Conservation (phyloP, 345 rosid species). For the Erucastrum elatum region DNA sequence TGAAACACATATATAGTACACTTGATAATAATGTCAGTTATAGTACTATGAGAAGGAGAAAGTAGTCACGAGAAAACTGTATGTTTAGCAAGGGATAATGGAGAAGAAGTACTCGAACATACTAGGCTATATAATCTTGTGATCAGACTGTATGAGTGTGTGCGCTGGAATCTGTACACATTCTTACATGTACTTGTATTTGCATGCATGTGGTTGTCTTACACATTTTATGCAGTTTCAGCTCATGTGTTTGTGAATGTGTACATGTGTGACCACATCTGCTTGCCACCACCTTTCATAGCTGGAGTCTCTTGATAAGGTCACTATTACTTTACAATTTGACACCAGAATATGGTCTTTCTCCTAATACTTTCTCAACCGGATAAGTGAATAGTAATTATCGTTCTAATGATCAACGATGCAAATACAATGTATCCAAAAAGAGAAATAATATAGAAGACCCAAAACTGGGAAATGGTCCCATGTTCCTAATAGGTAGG, state of each 20-base stretch:
- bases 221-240: conserved; percentile 29
- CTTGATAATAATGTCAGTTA: neutral
- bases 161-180: conserved; percentile 34
- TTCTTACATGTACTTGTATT: conserved; percentile 35
- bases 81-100: neutral
- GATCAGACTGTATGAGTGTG: conserved; percentile 23
- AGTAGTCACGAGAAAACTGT: conserved; percentile 38
- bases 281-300: conserved; percentile 26
- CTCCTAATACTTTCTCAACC: neutral
- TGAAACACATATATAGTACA: conserved; percentile 17
- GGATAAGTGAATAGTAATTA: neutral
- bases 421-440: conserved; percentile 13
- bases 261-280: conserved; percentile 33
- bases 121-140: conserved; percentile 12
- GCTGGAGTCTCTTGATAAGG: conserved; percentile 25
- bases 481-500: conserved; percentile 40
- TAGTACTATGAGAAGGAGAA: conserved; percentile 18
- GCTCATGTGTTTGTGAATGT: conserved; percentile 14
- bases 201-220: conserved; percentile 41
- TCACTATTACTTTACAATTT: conserved; percentile 28
- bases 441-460: conserved; percentile 23
- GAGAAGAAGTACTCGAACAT: conserved; percentile 24
- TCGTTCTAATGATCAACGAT: neutral
- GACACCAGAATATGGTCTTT: neutral
- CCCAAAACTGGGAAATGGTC: conserved; percentile 25